Percentiles rank a stretch among this genome's conserved stretches.
Conservation (phyloP, 768 basidiomycete genomes). For the Panaeolus papilionaceus region DNA sequence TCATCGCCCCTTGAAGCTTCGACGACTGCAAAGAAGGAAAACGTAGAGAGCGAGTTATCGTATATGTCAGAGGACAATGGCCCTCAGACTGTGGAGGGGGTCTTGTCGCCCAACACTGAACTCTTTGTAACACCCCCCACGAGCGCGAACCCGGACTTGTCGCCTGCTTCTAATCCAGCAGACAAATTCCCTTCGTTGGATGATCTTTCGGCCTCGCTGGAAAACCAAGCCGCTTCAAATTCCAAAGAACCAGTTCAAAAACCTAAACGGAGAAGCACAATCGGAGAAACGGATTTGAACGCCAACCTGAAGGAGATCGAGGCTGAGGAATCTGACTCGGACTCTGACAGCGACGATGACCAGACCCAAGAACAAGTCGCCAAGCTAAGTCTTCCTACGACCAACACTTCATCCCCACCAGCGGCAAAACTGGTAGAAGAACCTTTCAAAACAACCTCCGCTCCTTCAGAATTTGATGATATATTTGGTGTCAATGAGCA, state of each 20-base stretch:
- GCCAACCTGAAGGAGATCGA: constrained; percentile 65
- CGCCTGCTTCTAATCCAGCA: constrained; percentile 23
- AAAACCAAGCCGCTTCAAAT: constrained; percentile 36
- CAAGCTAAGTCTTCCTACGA: constrained; percentile 26
- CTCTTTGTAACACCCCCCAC: constrained; percentile 67
- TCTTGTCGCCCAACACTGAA: constrained; percentile 47
- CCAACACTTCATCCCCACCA: constrained; percentile 18
- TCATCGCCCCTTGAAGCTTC: not conserved
- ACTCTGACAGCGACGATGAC: constrained; percentile 60
- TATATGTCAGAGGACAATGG: not conserved
- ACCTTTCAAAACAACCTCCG: constrained; percentile 11
- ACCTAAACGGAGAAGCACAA: not conserved
- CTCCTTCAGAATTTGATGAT: constrained; percentile 30
- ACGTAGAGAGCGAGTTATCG: not conserved
- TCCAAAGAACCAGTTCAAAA: constrained; percentile 26
- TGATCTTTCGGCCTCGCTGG: constrained; percentile 42
- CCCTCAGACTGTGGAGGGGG: constrained; percentile 11
- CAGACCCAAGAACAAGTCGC: constrained; percentile 39
- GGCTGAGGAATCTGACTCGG: constrained; percentile 50
- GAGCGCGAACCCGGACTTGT: constrained; percentile 34
- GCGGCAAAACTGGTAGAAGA: constrained; percentile 1
- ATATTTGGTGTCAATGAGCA: constrained; percentile 29
- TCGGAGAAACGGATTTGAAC: constrained; percentile 56
- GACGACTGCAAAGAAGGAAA: not conserved
- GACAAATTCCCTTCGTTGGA: constrained; percentile 40